Evolutionary conservation across 345 rosid species (phyloP).

Genomic region (Theobroma cacao): DNA sequence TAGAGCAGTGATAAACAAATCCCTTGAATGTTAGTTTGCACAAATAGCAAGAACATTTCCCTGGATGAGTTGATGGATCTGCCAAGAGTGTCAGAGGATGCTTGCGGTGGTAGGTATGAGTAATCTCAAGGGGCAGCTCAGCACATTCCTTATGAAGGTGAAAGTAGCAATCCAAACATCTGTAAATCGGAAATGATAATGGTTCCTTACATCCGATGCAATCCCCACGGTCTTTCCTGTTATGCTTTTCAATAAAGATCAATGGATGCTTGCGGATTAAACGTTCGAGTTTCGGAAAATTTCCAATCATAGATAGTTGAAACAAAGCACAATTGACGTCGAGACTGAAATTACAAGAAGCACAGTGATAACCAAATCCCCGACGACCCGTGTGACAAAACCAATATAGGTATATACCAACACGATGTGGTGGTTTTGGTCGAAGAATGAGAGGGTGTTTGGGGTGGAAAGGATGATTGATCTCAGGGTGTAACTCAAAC

Average conservation of each 20-base stretch:
- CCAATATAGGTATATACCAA: neutral
- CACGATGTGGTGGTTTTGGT: neutral
- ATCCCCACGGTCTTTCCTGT: rapidly evolving
- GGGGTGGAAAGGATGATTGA: neutral
- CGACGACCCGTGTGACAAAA: rapidly evolving
- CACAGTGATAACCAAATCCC: neutral
- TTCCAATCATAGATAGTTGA: neutral
- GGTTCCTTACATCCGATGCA: neutral
- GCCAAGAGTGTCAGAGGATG: neutral
- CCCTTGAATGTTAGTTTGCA: neutral
- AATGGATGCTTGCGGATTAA: neutral
- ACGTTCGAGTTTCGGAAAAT: neutral
- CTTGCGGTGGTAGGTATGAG: neutral
- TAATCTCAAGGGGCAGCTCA: neutral
- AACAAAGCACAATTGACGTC: neutral
- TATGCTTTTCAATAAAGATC: neutral
- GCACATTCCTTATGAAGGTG: neutral
- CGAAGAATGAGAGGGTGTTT: neutral
- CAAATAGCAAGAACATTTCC: neutral
- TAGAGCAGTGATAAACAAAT: neutral
- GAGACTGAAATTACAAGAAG: neutral
- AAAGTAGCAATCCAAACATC: neutral
- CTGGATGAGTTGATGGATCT: neutral
- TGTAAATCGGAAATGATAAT: neutral
- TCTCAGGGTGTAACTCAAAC: neutral